Evolutionary conservation across 164 flowering plant species (phyloP), one percentile per base, ranked within the genome.

Genomic region (Annona cherimola): DNA sequence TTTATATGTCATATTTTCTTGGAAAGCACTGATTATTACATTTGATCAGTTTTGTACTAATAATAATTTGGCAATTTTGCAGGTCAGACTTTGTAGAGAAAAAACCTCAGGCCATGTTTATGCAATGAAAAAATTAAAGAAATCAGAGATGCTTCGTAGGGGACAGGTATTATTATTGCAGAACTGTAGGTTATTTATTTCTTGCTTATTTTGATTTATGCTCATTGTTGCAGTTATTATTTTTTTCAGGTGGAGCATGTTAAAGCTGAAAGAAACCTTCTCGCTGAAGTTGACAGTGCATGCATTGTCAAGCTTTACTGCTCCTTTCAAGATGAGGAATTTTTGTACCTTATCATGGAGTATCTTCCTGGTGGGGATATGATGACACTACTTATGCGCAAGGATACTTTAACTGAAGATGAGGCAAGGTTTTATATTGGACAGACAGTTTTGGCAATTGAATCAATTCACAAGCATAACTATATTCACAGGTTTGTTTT

Each of bases 321-420:
- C 67, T 85, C 88, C 61, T 85, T 85, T 69, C 88, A 85, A 73
- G 88, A 85, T 79, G 79, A 77, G 68, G 88, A 85, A 26, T 85
- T 65, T 78, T 63, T 85, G 54, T 84, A 84, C 76, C 82, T 84
- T 43, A 79, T 84, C 42, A 84, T 84, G 87, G 85, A 84, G 69
- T 84, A 84, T 75, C 84, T 85, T 70, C 86, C 87, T 69, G 87
- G 87, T 50, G 88, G 88, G 18, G 88, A 85, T 68, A 82, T 85
- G 85, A 85, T 85, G 88, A 85, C 88, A 1, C 76, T 83, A 62
- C 80, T 85, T 46, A 83, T 85, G 85, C 78, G 88, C 46, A 80
- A 85, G 73, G 86, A 85, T 67, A 83, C 77, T 60, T 76, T 85
- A 74, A 80, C 85, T 20, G 88, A 85, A 67, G 83, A 82, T 73